These are phyloP conservation scores for Trichophyton simii DNA, from an alignment of 2,329 filamentous ascomycete species.

Conservation along the genomic window DNA sequence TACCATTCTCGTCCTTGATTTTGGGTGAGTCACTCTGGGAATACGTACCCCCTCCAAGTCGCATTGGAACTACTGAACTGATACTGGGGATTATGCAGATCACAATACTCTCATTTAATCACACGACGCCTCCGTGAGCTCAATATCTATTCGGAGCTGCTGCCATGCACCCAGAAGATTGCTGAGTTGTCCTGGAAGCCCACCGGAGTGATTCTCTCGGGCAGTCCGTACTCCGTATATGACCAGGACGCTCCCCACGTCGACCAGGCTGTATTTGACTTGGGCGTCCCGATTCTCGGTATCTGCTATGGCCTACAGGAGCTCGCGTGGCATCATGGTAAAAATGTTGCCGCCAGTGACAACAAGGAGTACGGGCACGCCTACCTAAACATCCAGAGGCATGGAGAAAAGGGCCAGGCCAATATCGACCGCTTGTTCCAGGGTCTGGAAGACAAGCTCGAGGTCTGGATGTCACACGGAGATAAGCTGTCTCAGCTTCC, in stretches of 20 bases:
- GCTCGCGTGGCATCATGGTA: constrained; percentile 56
- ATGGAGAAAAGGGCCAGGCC: constrained; percentile 32
- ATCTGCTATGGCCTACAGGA: constrained; percentile 57
- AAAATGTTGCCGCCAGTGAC: constrained; percentile 55
- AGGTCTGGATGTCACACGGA: constrained; percentile 78
- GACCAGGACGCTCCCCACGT: constrained; percentile 64
- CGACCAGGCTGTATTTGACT: constrained; percentile 68
- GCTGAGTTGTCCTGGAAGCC: constrained; percentile 66
- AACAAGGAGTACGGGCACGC: constrained; percentile 62
- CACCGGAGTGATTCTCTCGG: constrained; percentile 68
- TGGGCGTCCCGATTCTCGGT: constrained; percentile 49
- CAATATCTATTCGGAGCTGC: constrained; percentile 76
- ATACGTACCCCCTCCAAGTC: neutral
- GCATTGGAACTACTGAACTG: neutral
- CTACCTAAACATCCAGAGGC: constrained; percentile 48
- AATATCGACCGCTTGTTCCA: constrained; percentile 64
- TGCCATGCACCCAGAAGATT: constrained; percentile 73
- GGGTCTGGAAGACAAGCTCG: constrained; percentile 56
- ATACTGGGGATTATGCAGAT: constrained; percentile 3
- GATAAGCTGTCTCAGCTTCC: constrained; percentile 73
- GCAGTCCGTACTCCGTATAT: constrained; percentile 68
- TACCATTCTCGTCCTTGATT: constrained; percentile 15
- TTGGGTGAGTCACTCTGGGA: constrained; percentile 8
- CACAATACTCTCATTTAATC: constrained; percentile 11
- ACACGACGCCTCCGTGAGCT: constrained; percentile 42